Evolutionary conservation across 306 rosid species (phyloP), one percentile per base, ranked within the genome.

Genomic region (Vigna angularis): DNA sequence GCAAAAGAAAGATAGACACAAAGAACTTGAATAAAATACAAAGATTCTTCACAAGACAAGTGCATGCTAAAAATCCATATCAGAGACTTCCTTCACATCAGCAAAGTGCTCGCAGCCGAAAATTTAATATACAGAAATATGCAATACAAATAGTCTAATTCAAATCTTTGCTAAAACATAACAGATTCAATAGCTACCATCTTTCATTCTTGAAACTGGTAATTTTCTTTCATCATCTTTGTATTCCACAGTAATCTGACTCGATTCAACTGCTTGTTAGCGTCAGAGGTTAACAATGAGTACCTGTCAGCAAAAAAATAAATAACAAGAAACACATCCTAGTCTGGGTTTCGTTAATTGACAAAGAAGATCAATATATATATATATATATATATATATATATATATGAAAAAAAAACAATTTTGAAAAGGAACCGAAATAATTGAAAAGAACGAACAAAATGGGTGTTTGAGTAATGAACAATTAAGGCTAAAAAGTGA

Each of bases 141-240:
- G 3, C 7, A 22, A 44, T 45, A 24, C 18, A 14, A 45, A 20
- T 44, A 44, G 6, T 6, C 38, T 24, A 12, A 52, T 26, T 36
- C 18, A 79, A 34, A 20, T 2, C 14, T 10, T 76, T 64, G 11
- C 15, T 34, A 65, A 26, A 72, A 28, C 42, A 72, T 42, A 42
- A 40, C 16, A 70, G 5, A 63, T 66, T 57, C 64, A 74, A 66
- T 38, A 32, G 64, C 42, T 6, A 53, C 16, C 74, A 65, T 51
- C 30, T 18, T 28, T 18, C 44, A 57, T 44, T 58, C 30, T 68
- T 12, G 1, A 57, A 42, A 57, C 34, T 16, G 42, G 28, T 0
- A 5, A 9, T 4, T 70, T 22, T 26, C 1, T 17, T 69, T 8
- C 24, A 42, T 57, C n/a, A 68, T 57, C 11, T 45, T 7, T 53